A percentile compares a stretch with the other conserved stretches of the same genome.
phyloP scores from a whole-genome alignment of 768 basidiomycete genomes.

The Tylopilus balloui region DNA sequence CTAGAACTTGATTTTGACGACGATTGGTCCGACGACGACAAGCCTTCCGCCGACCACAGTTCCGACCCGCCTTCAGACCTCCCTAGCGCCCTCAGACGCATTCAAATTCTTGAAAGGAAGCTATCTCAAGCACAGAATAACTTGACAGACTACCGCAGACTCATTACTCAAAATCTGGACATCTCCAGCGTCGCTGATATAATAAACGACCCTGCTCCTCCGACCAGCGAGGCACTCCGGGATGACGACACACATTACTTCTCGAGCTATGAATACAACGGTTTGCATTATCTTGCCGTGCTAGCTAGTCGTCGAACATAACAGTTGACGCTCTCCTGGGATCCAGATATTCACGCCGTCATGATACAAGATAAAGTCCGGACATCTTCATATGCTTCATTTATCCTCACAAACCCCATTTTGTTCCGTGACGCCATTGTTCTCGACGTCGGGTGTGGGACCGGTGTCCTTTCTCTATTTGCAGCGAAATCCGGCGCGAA shows the following conservation, averaged over 20 bases:
- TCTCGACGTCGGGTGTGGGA: conserved; percentile 95
- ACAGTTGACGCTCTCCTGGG: background rate
- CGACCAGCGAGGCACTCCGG: conserved; percentile 32
- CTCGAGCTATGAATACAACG: conserved; percentile 83
- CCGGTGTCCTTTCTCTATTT: conserved; percentile 87
- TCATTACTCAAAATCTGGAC: conserved; percentile 54
- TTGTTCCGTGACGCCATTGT: conserved; percentile 84
- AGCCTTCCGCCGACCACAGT: background rate
- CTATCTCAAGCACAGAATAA: conserved; percentile 56
- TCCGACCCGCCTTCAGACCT: conserved; percentile 28
- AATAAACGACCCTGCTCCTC: conserved; percentile 33
- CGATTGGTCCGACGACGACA: conserved; percentile 63
- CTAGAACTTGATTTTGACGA: conserved; percentile 62
- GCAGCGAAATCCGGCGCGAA: conserved; percentile 88
- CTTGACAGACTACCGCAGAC: conserved; percentile 54
- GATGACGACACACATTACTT: conserved; percentile 97
- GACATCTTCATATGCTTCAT: conserved; percentile 89
- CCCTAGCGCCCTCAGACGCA: conserved; percentile 37
- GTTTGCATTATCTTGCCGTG: conserved; percentile 36
- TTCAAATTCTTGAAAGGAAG: conserved; percentile 58
- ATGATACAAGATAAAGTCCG: conserved; percentile 97
- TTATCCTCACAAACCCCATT: conserved; percentile 77
- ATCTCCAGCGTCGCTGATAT: conserved; percentile 41
- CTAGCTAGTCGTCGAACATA: no score
- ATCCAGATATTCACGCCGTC: conserved; percentile 83